phyloP scores from a whole-genome alignment of 1,284 basidiomycete genomes.

The Rhodofomes roseus region DNA sequence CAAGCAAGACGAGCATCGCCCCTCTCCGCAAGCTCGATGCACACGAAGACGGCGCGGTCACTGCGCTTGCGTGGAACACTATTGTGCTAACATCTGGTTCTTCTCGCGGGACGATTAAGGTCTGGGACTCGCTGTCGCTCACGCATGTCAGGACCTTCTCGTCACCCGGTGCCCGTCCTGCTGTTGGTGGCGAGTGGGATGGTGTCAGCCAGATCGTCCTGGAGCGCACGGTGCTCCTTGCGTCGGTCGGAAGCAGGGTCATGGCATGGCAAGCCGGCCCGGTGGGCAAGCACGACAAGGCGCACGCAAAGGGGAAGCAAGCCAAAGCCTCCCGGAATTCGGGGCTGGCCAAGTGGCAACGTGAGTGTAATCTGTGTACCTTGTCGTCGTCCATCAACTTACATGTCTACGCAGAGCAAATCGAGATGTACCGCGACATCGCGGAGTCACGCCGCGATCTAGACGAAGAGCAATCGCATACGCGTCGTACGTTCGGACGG shows the following conservation, averaged over 20 bases:
- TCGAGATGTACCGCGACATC: conserved; percentile 66
- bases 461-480: conserved; percentile 41
- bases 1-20: conserved; percentile 8
- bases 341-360: conserved; percentile 42
- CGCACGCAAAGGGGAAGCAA: conserved; percentile 28
- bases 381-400: not conserved
- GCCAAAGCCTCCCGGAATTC: conserved; percentile 32
- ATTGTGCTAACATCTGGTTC: conserved; percentile 61
- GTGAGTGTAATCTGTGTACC: conserved; percentile 36
- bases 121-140: conserved; percentile 69
- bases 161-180: conserved; percentile 39
- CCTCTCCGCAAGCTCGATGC: conserved; percentile 54
- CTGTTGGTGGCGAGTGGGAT: conserved; percentile 37
- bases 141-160: conserved; percentile 51
- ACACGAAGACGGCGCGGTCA: conserved; percentile 55
- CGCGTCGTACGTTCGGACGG: conserved; percentile 38
- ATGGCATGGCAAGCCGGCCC: conserved; percentile 68
- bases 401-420: conserved; percentile 46
- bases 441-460: conserved; percentile 53
- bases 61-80: conserved; percentile 58
- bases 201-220: conserved; percentile 62
- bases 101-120: conserved; percentile 54
- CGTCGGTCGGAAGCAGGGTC: conserved; percentile 59
- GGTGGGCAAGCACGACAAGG: conserved; percentile 28
- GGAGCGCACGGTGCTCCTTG: conserved; percentile 59